phyloP scores from a whole-genome alignment of 116 monocot genomes.

The Zostera marina region DNA sequence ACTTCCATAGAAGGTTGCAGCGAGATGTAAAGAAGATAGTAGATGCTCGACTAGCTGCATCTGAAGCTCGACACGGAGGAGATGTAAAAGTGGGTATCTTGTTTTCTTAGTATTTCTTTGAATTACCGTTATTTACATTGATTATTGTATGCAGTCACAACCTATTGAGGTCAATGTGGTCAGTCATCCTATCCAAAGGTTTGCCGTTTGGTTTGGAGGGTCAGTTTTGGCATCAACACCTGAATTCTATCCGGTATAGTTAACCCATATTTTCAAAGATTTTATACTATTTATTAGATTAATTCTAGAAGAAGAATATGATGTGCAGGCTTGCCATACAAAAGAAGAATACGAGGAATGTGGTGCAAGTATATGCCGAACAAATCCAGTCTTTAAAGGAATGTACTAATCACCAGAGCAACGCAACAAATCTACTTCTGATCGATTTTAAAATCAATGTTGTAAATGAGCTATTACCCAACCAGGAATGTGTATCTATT shows the following conservation, averaged over 20 bases:
- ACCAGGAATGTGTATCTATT: too few relatives aligned
- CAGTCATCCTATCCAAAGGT: slow-evolving; percentile 97
- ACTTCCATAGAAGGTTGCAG: slow-evolving; percentile 93
- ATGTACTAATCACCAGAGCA: slow-evolving; percentile 38
- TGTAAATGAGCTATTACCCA: too few relatives aligned
- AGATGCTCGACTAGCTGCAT: slow-evolving; percentile 55
- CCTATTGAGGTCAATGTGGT: slow-evolving; percentile 92
- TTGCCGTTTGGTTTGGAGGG: slow-evolving; percentile 99
- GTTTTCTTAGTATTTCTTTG: neutral
- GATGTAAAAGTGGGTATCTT: slow-evolving; percentile 58
- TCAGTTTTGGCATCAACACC: slow-evolving; percentile 94
- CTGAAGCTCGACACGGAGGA: slow-evolving; percentile 46
- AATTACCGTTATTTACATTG: slow-evolving; percentile 5
- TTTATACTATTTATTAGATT: neutral
- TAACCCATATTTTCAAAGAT: neutral
- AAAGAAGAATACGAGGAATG: slow-evolving; percentile 90
- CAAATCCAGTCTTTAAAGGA: slow-evolving; percentile 86
- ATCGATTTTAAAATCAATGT: too few relatives aligned
- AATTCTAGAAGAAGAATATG: neutral
- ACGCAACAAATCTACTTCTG: neutral
- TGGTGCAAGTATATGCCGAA: slow-evolving; percentile 82
- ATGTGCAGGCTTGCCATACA: slow-evolving; percentile 68
- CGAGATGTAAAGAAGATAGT: slow-evolving; percentile 96
- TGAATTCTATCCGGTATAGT: slow-evolving; percentile 79
- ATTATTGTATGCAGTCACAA: slow-evolving; percentile 42